phyloP scores from a whole-genome alignment of 371 early-diverging fungal species.

The Mortierella sp. region DNA sequence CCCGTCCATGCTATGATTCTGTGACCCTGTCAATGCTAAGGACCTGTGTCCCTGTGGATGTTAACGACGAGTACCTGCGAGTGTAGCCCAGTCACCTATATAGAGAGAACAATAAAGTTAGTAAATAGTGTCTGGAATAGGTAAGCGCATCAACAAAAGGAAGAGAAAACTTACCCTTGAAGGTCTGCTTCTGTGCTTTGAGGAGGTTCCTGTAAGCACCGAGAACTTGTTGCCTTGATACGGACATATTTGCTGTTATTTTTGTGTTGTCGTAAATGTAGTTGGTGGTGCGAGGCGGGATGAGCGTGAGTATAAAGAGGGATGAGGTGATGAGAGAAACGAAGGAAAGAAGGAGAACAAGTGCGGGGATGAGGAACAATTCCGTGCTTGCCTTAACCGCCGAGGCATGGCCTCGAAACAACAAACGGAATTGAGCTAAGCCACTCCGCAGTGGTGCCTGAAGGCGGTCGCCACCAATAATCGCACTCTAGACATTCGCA shows the following conservation, averaged over 20 bases:
- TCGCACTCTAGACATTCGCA: not conserved
- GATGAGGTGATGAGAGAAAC: not conserved
- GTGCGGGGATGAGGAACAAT: not conserved
- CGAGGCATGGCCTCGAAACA: not conserved
- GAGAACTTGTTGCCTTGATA: slow-evolving; percentile 52
- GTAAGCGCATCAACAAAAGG: not conserved
- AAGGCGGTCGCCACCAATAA: not conserved
- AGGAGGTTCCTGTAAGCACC: slow-evolving; percentile 57
- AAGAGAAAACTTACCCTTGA: slow-evolving; percentile 34
- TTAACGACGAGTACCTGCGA: slow-evolving; percentile 33
- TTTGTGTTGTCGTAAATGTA: not conserved
- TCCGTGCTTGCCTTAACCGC: not conserved
- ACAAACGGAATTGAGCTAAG: slow-evolving; percentile 4
- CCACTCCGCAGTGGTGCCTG: slow-evolving; percentile 9
- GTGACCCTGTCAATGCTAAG: not conserved
- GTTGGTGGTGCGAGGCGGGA: not conserved
- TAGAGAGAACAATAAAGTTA: not conserved
- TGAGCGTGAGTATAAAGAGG: too few relatives aligned
- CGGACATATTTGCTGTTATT: slow-evolving; percentile 29
- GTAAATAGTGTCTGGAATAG: not conserved
- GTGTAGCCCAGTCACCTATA: slow-evolving; percentile 45
- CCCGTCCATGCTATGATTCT: not conserved
- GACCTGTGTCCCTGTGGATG: not conserved
- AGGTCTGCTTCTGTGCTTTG: slow-evolving; percentile 54
- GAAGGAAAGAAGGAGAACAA: not conserved